A percentile compares a stretch with the other conserved stretches of the same genome.
Evolutionary conservation across 306 rosid species (phyloP).

Genomic region (Gastrolobium bilobum): DNA sequence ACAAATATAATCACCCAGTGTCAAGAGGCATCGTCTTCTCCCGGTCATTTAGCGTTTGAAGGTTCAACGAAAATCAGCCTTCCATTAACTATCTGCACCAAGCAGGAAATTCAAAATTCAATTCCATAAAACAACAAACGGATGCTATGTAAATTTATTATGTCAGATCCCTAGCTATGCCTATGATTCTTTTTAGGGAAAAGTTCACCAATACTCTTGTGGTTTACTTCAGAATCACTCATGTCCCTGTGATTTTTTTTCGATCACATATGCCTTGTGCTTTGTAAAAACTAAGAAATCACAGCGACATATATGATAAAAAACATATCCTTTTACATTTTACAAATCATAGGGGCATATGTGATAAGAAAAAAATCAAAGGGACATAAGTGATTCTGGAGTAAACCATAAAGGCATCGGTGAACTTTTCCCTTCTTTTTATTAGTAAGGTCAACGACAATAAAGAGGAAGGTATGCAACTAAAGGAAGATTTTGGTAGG

Average conservation of each 20-base stretch:
- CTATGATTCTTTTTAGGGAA: not conserved
- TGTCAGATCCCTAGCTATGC: not conserved
- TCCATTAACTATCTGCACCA: conserved; percentile 73
- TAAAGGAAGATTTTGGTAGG: conserved; percentile 4
- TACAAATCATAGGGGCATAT: too few relatives aligned
- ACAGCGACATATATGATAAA: too few relatives aligned
- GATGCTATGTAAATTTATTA: not conserved
- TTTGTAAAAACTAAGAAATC: too few relatives aligned
- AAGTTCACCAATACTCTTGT: too few relatives aligned
- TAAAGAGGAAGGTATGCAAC: not conserved
- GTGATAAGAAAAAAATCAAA: too few relatives aligned
- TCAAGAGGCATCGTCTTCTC: conserved; percentile 41
- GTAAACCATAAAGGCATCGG: too few relatives aligned
- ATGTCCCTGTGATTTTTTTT: too few relatives aligned
- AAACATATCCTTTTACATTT: too few relatives aligned
- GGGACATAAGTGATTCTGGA: too few relatives aligned
- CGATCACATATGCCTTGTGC: too few relatives aligned
- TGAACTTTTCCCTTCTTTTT: too few relatives aligned
- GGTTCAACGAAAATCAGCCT: conserved; percentile 79
- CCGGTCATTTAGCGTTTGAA: conserved; percentile 47
- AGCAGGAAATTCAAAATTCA: conserved; percentile 15
- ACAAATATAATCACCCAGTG: not conserved
- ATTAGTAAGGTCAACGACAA: not conserved
- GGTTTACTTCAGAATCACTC: too few relatives aligned
- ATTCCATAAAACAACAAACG: conserved; percentile 20